Evolutionary conservation across 805 yeast species (phyloP).

Genomic region (Pichia californica): DNA sequence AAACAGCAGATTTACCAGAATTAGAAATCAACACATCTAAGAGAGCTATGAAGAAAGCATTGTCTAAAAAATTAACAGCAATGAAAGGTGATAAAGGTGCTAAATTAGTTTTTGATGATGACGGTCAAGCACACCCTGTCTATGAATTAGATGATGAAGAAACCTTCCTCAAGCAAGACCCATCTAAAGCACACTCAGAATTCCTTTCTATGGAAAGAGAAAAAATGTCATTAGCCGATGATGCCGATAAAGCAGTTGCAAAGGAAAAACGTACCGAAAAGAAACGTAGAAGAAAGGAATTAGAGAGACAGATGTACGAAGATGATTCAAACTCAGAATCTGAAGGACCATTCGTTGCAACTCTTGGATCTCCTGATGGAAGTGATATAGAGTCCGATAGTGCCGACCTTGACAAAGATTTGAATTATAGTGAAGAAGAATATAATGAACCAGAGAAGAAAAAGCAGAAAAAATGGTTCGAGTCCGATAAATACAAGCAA

Average conservation of each 20-base stretch:
- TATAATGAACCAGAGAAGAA: conserved; percentile 29
- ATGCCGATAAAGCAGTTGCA: conserved; percentile 69
- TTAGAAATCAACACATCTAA: conserved; percentile 58
- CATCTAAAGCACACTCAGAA: conserved; percentile 53
- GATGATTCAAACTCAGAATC: conserved; percentile 29
- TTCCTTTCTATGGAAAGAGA: conserved; percentile 63
- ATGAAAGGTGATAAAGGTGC: conserved; percentile 52
- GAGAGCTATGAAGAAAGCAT: conserved; percentile 76
- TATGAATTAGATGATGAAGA: conserved; percentile 90
- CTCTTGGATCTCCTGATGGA: conserved; percentile 14
- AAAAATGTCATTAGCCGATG: conserved; percentile 66
- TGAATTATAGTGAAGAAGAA: conserved; percentile 3
- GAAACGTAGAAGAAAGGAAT: conserved; percentile 82
- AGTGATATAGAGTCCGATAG: neutral
- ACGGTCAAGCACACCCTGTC: conserved; percentile 84
- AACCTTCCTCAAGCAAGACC: conserved; percentile 64
- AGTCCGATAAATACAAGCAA: conserved; percentile 26
- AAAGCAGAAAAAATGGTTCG: conserved; percentile 46
- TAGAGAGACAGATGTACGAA: conserved; percentile 48
- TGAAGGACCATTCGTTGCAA: conserved; percentile 24
- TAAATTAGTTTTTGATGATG: conserved; percentile 86
- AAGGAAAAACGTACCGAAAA: conserved; percentile 77
- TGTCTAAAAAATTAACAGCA: conserved; percentile 72
- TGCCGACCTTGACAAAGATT: conserved; percentile 10
- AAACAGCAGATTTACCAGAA: conserved; percentile 59